Evolutionary conservation across 2,329 filamentous ascomycete species (phyloP), one percentile per base, ranked within the genome.

Genomic region (Scytalidium lignicola): DNA sequence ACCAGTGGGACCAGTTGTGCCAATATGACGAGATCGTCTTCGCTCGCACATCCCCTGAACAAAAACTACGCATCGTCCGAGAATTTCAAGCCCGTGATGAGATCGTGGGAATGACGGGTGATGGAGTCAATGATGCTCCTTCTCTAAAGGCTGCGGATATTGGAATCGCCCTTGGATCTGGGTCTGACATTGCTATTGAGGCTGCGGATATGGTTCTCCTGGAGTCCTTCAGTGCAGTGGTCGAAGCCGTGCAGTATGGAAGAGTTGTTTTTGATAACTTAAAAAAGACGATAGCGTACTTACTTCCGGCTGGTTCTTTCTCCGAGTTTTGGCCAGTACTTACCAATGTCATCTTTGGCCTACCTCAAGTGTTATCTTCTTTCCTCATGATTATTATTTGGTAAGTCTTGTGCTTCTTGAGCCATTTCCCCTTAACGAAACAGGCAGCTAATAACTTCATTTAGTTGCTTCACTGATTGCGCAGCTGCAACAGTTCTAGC

Each of bases 221-320:
- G 5, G 86, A 90, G 46, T 82, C 80, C 0, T 90, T 91, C 60
- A 76, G 80, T 0, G 85, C 83, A 1, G 79, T 91, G 26, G 80
- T 90, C 4, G 79, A 86, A 60, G 87, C 86, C 1, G 79, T 90
- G 2, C 74, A 81, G 54, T 88, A 85, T 51, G 86, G 86, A 0
- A 77, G 86, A 12, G 77, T 86, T 6, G 83, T 90, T n/a, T 90
- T 86, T 65, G 85, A 89, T 64, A 90, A 90, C 57, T 69, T 90
- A 46, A 86, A 87, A 63, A 90, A 91, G 73, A 85, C 78, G 0
- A 76, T 82, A 48, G 71, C 75, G 23, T 82, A 83, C 58, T 67
- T 83, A 1, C 71, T 83, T 0, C 78, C 74, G 0, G 80, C 80
- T 1, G 79, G 80, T 12, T 74, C 70, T 6, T 84, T 82, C 64